Evolutionary conservation across 2,329 filamentous ascomycete genomes (phyloP).

Genomic region (Exophiala bonariae): DNA sequence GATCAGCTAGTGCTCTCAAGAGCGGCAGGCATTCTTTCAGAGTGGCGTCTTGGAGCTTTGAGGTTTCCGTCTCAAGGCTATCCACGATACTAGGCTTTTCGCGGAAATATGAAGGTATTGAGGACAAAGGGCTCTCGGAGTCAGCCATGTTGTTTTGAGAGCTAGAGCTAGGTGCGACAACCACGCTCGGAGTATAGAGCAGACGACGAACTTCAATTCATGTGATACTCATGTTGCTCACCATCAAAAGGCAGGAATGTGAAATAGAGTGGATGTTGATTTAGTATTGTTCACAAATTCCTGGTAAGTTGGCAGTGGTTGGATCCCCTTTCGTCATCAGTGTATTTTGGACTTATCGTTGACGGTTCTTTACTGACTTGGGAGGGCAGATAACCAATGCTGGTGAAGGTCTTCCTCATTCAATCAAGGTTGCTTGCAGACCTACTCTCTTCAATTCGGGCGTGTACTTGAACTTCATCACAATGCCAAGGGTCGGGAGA

Average conservation of each 20-base stretch:
- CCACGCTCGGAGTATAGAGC: not conserved
- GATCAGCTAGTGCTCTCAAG: constrained; percentile 47
- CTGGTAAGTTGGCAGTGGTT: not conserved
- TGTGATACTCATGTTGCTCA: not conserved
- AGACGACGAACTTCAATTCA: not conserved
- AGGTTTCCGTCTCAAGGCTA: constrained; percentile 65
- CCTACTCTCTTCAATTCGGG: too few species aligned
- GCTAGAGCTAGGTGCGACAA: not conserved
- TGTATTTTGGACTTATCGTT: too few species aligned
- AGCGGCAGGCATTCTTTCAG: constrained; percentile 68
- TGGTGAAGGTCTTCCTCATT: too few species aligned
- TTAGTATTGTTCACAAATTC: constrained; percentile 24
- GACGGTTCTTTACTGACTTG: too few species aligned
- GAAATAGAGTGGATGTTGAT: too few species aligned
- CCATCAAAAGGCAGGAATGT: too few species aligned
- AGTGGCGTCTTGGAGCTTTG: constrained; percentile 66
- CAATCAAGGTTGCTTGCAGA: too few species aligned
- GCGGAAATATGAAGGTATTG: constrained; percentile 41
- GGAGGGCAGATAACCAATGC: too few species aligned
- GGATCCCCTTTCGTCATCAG: too few species aligned
- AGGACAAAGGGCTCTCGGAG: not conserved
- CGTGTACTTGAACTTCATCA: too few species aligned
- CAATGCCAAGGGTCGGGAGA: too few species aligned
- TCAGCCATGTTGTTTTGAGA: too few species aligned
- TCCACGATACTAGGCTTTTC: constrained; percentile 65